Evolutionary conservation across 1,139 yeast species (phyloP), one percentile per base, ranked within the genome.

Genomic region (Protomyces arabidopsidicola): DNA sequence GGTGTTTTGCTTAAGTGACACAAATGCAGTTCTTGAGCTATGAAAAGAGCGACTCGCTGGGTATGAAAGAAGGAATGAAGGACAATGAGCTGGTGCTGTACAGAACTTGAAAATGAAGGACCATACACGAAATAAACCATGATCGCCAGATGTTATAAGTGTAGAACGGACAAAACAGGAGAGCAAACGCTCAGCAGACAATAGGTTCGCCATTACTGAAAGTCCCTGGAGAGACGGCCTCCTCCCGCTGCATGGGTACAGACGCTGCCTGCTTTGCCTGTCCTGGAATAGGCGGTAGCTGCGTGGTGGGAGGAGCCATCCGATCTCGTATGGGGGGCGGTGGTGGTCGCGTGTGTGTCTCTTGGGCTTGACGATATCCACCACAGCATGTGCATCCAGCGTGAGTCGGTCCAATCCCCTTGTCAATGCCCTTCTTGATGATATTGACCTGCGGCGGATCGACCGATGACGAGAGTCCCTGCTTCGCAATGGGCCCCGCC

Each of bases 381-480:
- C 53, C 62, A 34, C 62, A 58, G 34, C 62, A 58, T 10, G 56
- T 58, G 18, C 62, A 58, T 14, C 62, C 53, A 1, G 62, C 42
- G 31, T 55, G 45, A 10, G 56, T 50, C 20, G 62, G 62, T 6
- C 62, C 62, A 9, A 58, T 58, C n/a, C 56, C 53, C 45, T 58
- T 58, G 45, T 58, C 62, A n/a, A 58, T 58, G 22, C 62, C 62
- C 35, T 55, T 58, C 42, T 58, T 58, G 27, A 39, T 52, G 12
- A 39, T 39, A 24, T 38, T 52, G 20, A 45, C 45, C 24, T 48
- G 61, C 36, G 55, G 38, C 12, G 55, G 55, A 16, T 48, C 31
- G 9, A 50, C 53, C 1, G 31, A 18, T 9, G 53, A 42, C 36
- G 31, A 18, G 45, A 24, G 38, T 18, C 51, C 38, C 12, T 5